Conservation (phyloP, 2,329 filamentous ascomycete genomes). For the Clarireedia hainanense region DNA sequence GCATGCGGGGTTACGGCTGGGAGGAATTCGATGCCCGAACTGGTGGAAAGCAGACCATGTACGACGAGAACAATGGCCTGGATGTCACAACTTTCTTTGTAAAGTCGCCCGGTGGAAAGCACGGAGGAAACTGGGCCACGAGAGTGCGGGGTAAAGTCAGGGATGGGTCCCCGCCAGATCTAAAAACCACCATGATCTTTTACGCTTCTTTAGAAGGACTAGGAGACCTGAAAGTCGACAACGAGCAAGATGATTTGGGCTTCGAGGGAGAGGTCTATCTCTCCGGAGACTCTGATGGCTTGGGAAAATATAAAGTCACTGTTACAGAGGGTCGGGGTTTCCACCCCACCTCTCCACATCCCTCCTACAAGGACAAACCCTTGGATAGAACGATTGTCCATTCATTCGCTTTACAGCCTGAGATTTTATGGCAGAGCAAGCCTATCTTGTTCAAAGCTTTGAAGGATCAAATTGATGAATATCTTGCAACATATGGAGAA, state of each 20-base stretch:
- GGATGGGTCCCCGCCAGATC: slow-evolving; percentile 54
- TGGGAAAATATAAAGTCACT: slow-evolving; percentile 74
- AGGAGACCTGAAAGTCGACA: slow-evolving; percentile 55
- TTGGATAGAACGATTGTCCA: slow-evolving; percentile 69
- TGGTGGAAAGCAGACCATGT: slow-evolving; percentile 83
- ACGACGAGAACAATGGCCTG: slow-evolving; percentile 79
- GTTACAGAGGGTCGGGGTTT: slow-evolving; percentile 63
- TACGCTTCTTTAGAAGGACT: slow-evolving; percentile 75
- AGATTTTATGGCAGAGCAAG: slow-evolving; percentile 80
- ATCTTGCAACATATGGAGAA: slow-evolving; percentile 49
- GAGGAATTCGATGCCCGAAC: slow-evolving; percentile 88
- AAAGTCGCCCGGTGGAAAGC: slow-evolving; percentile 76
- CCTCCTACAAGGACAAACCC: slow-evolving; percentile 59
- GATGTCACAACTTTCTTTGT: slow-evolving; percentile 92
- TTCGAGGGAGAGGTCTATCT: slow-evolving; percentile 58
- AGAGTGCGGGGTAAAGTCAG: slow-evolving; percentile 76
- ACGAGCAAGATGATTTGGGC: slow-evolving; percentile 45
- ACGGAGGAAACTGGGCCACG: slow-evolving; percentile 89
- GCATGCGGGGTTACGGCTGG: slow-evolving; percentile 95
- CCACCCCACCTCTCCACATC: slow-evolving; percentile 56
- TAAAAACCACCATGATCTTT: slow-evolving; percentile 74
- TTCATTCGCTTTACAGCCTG: slow-evolving; percentile 57
- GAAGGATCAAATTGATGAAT: slow-evolving; percentile 55
- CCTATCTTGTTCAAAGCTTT: slow-evolving; percentile 54
- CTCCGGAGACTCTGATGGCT: slow-evolving; percentile 57